Conservation (phyloP, 345 rosid genomes). For the Lumnitzera littorea region DNA sequence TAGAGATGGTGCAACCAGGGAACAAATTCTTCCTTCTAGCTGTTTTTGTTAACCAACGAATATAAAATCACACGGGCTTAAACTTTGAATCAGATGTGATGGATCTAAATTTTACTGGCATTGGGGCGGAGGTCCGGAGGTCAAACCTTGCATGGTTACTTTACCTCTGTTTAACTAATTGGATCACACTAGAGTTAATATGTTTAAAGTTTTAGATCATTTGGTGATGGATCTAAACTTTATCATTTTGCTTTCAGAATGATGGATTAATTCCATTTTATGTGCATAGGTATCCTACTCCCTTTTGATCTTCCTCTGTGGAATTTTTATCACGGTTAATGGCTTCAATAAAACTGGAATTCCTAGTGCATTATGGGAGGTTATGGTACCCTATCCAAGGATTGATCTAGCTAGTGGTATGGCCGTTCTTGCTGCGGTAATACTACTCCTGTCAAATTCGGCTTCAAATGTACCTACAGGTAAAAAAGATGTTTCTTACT, state of each 20-base stretch:
- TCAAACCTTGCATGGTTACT: no score
- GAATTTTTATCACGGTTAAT: slow-evolving; percentile 77
- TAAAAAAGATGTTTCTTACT: slow-evolving; percentile 1
- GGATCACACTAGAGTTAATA: no score
- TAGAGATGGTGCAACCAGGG: slow-evolving; percentile 55
- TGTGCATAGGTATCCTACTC: slow-evolving; percentile 67
- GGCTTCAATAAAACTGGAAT: slow-evolving; percentile 88
- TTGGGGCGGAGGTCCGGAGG: no score
- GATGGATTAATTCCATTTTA: background rate
- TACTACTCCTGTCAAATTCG: slow-evolving; percentile 25
- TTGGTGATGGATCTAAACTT: no score
- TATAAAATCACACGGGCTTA: no score
- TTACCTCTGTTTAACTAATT: no score
- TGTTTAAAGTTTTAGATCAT: no score
- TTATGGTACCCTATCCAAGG: slow-evolving; percentile 65
- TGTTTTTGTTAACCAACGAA: background rate
- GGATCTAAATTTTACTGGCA: no score
- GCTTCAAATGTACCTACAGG: slow-evolving; percentile 32
- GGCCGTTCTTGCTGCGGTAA: slow-evolving; percentile 17
- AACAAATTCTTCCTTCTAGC: background rate
- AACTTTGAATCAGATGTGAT: no score
- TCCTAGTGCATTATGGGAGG: slow-evolving; percentile 65
- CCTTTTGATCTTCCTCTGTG: slow-evolving; percentile 75
- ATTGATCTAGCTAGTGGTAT: slow-evolving; percentile 39
- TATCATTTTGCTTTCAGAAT: no score